Percentiles rank a stretch among this genome's conserved stretches.
Evolutionary conservation across 345 rosid species (phyloP).

Genomic region (Moricandia moricandioides): DNA sequence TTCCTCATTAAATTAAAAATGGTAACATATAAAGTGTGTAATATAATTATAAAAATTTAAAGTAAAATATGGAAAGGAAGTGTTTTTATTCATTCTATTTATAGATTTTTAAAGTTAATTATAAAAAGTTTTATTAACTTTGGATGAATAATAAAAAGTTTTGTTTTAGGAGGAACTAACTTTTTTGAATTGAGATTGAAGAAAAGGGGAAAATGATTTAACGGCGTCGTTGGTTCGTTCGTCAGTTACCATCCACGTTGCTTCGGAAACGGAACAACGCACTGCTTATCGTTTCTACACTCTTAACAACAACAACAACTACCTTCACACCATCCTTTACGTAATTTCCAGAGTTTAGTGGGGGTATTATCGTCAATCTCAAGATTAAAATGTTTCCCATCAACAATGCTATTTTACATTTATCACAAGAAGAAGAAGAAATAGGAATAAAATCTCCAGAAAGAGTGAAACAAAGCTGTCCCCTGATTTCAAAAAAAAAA

Average conservation of each 20-base stretch:
- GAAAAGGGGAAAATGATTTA: not conserved
- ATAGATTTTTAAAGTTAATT: too few species aligned
- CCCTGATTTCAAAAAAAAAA: not conserved
- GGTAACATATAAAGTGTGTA: too few species aligned
- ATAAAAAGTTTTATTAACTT: too few species aligned
- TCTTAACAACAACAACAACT: not conserved
- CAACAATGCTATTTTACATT: slow-evolving; percentile 14
- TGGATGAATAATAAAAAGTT: too few species aligned
- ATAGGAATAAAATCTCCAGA: not conserved
- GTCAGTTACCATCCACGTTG: slow-evolving; percentile 27
- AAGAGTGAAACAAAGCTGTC: not conserved
- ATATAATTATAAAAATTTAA: too few species aligned
- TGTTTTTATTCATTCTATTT: too few species aligned
- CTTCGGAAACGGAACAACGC: slow-evolving; percentile 10
- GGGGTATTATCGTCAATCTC: slow-evolving; percentile 7
- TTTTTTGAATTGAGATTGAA: not conserved
- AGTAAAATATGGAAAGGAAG: too few species aligned
- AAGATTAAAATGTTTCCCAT: slow-evolving; percentile 8
- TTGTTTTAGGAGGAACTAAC: too few species aligned
- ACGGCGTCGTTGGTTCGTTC: not conserved
- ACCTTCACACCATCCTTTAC: not conserved
- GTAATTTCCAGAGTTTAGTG: not conserved
- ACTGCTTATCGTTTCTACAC: slow-evolving; percentile 23
- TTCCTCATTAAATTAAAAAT: too few species aligned
- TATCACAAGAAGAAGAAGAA: not conserved